Conservation (phyloP, 805 yeast species). For the Hanseniaspora clermontiae region DNA sequence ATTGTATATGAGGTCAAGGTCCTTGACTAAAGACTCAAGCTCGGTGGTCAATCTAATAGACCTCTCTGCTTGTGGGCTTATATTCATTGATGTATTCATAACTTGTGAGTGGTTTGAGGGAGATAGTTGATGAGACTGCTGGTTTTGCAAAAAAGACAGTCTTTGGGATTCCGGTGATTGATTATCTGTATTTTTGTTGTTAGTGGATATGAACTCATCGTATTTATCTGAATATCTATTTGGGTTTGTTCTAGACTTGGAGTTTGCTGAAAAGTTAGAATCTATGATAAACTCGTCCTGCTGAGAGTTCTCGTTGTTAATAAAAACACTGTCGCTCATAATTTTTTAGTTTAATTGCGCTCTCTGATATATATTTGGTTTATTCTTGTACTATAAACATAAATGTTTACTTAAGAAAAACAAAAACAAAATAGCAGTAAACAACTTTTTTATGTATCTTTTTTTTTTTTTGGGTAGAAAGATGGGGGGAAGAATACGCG, state of each 20-base stretch:
- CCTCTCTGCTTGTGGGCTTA: constrained; percentile 19
- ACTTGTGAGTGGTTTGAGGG: constrained; percentile 3
- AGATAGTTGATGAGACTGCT: constrained; percentile 3
- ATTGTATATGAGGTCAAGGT: constrained; percentile 36
- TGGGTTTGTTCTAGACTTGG: not conserved
- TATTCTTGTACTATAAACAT: too few species aligned
- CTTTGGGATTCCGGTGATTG: constrained; percentile 10
- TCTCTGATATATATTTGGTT: too few species aligned
- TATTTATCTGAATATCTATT: not conserved
- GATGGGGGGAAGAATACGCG: too few species aligned
- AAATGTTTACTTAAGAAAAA: too few species aligned
- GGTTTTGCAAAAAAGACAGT: constrained; percentile 9
- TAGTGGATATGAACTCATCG: not conserved
- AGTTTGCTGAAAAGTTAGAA: not conserved
- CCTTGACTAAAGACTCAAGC: constrained; percentile 26
- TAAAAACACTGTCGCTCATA: not conserved
- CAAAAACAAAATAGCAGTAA: not conserved
- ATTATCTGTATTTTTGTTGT: not conserved
- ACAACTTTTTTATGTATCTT: not conserved
- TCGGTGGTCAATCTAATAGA: constrained; percentile 25
- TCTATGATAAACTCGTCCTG: not conserved
- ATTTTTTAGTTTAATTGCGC: too few species aligned
- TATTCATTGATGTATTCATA: constrained; percentile 14
- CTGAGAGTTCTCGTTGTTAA: not conserved
- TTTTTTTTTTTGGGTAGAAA: too few species aligned